phyloP scores from a whole-genome alignment of 768 basidiomycete species.

The Paxillus involutus region DNA sequence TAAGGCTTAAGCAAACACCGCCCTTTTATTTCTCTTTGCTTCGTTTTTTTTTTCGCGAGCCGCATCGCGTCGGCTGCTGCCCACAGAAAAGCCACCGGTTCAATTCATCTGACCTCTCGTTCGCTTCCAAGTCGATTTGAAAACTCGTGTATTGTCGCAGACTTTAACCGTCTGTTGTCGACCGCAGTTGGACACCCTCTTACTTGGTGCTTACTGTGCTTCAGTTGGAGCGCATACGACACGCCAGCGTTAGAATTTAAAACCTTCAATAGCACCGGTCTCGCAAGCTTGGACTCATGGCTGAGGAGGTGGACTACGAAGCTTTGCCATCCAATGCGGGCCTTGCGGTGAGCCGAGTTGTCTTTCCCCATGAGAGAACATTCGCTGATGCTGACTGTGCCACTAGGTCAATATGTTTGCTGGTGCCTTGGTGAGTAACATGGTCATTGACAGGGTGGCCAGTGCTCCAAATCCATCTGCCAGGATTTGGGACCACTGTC shows the following conservation, averaged over 20 bases:
- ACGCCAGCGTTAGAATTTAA: slow-evolving; percentile 7
- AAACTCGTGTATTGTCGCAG: background rate
- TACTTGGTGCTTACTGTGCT: background rate
- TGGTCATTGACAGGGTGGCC: background rate
- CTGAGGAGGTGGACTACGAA: slow-evolving; percentile 62
- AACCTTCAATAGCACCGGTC: slow-evolving; percentile 1
- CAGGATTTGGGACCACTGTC: background rate
- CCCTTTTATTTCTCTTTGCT: background rate
- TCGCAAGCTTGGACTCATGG: slow-evolving; percentile 26
- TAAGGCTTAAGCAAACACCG: background rate
- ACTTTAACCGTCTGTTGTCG: background rate
- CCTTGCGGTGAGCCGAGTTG: slow-evolving; percentile 51
- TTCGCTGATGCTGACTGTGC: slow-evolving; percentile 14
- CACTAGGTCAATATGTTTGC: slow-evolving; percentile 93
- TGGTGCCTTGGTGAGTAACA: slow-evolving; percentile 80
- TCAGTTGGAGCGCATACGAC: slow-evolving; percentile 4
- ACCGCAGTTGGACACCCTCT: background rate
- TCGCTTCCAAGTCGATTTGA: background rate
- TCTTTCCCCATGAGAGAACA: slow-evolving; percentile 8
- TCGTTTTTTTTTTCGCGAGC: background rate
- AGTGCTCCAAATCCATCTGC: background rate
- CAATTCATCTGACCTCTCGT: background rate
- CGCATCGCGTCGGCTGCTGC: slow-evolving; percentile 1
- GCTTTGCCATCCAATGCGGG: slow-evolving; percentile 74
- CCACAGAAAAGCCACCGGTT: slow-evolving; percentile 1